Evolutionary conservation across 176 grass and related monocot species (phyloP).

Genomic region (Bonia amplexicaulis): DNA sequence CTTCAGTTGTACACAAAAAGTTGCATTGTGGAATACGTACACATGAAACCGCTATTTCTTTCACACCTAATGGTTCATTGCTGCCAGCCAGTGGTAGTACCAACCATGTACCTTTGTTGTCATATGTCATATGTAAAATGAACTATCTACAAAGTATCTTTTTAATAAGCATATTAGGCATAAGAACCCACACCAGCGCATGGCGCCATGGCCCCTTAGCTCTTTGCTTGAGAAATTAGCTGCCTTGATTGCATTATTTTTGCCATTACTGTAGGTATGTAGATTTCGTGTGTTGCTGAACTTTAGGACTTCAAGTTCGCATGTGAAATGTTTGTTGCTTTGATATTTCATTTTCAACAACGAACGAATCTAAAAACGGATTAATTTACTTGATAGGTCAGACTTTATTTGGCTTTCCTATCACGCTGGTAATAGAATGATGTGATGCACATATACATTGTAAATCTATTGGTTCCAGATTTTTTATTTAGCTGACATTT

Average conservation of each 20-base stretch:
- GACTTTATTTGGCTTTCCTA: neutral
- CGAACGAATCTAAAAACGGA: neutral
- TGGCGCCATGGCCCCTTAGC: neutral
- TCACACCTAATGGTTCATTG: neutral
- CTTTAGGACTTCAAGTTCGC: neutral
- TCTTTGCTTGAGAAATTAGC: neutral
- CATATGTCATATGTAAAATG: neutral
- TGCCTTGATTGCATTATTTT: neutral
- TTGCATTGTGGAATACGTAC: neutral
- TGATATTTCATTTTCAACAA: neutral
- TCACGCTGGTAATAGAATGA: neutral
- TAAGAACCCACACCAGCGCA: neutral
- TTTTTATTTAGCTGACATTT: neutral
- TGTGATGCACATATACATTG: neutral
- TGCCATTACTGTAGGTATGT: neutral
- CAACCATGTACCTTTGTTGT: neutral
- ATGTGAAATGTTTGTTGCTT: neutral
- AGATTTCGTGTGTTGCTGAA: neutral
- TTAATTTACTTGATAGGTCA: neutral
- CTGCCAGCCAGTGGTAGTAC: slow-evolving; percentile 4
- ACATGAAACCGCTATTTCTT: neutral
- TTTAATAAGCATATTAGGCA: neutral
- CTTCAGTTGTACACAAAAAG: neutral
- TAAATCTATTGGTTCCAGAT: neutral
- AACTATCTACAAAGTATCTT: neutral